Base-by-base conservation (phyloP, 129 eudicot species). In the Kitagawia praeruptora region DNA sequence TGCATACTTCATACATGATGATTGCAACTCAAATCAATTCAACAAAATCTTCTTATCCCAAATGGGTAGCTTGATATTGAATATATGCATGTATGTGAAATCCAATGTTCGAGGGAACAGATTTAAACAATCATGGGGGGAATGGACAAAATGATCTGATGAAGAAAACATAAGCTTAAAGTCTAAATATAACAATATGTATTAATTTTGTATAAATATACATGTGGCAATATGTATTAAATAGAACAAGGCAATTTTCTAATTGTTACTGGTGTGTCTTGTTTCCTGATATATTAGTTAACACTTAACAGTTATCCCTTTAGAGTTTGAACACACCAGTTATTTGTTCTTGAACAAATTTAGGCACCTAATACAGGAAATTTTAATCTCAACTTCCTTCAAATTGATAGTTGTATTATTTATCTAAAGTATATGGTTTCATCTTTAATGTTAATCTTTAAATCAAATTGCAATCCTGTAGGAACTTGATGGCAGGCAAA, bases 401-500 rank as follows among this genome's bases (percentile, higher is more conserved):
- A 64, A 25, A 9, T 28, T 27, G 0, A 31, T 66, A 21, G 37
- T 66, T 66, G 7, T 14, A 66, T 2, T 67, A 31, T 14, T 13
- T 9, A 67, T 34, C 8, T 5, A 67, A 31, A 75, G 5, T 18
- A 19, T 18, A 31, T 61, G 14, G 31, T 15, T 15, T 69, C 18
- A 10, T 16, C 44, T 28, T 5, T 77, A 25, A 27, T 49, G 41
- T 53, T 27, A 47, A 34, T 64, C 28, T 42, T 13, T 16, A 16
- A 14, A 63, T 45, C 47, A 48, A 70, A 25, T 41, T 18, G 37
- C 70, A 23, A 46, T 70, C 28, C 23, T 81, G 84, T 86, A 93
- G 98, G 97, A 93, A 80, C 92, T 93, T 37, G 87, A 93, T 80
- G 98, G 98, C 9, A 83, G 98, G 78, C 66, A 89, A 81, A 93